These are phyloP conservation scores for Melanopsichium pennsylvanicum DNA, from an alignment of 1,284 basidiomycete genomes.

Conservation along the genomic window DNA sequence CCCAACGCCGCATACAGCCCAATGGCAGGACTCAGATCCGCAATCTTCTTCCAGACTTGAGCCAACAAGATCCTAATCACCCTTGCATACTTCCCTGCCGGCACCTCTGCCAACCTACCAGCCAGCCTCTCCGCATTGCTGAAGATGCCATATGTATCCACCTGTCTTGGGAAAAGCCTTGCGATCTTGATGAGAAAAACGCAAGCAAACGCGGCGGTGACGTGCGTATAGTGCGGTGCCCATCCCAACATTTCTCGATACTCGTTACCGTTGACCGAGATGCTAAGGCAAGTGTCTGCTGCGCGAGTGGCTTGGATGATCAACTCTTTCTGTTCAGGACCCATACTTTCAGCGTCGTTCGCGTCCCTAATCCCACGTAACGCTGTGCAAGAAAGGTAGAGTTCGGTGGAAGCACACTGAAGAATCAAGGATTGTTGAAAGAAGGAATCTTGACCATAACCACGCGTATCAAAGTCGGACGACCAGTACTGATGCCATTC, in stretches of 20 bases:
- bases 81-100: conserved; percentile 68
- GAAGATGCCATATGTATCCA: conserved; percentile 78
- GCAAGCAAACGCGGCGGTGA: conserved; percentile 88
- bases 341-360: conserved; percentile 91
- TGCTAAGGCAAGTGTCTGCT: conserved; percentile 80
- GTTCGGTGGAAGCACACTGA: conserved; percentile 86
- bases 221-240: conserved; percentile 89
- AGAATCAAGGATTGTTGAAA: conserved; percentile 84
- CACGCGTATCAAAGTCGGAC: conserved; percentile 76
- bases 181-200: conserved; percentile 92
- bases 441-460: conserved; percentile 82
- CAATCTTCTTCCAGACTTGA: conserved; percentile 49
- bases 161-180: conserved; percentile 80
- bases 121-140: conserved; percentile 83
- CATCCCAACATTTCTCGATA: conserved; percentile 83
- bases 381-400: conserved; percentile 91
- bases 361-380: conserved; percentile 72
- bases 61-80: conserved; percentile 43
- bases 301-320: conserved; percentile 93
- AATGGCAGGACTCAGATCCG: conserved; percentile 44
- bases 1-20: conserved; percentile 45
- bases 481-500: conserved; percentile 90
- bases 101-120: conserved; percentile 81
- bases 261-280: conserved; percentile 78
- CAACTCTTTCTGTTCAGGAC: conserved; percentile 88